Evolutionary conservation across 2,329 filamentous ascomycete species (phyloP), one percentile per base, ranked within the genome.

Genomic region (Beauveria varroae): DNA sequence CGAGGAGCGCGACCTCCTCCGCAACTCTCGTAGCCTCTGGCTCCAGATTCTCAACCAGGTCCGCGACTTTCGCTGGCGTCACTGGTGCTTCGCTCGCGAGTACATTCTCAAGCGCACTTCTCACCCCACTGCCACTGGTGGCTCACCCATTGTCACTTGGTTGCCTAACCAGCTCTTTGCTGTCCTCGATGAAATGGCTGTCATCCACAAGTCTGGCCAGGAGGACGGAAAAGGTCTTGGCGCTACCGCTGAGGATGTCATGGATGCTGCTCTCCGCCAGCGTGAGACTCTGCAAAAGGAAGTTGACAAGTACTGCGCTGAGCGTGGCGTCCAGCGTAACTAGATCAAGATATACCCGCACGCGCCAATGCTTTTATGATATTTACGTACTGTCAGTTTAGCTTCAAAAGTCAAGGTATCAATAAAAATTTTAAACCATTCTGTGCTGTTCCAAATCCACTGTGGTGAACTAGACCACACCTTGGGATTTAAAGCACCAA

Each of bases 81-180:
- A 93, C 74, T 93, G 90, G 90, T 90, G 88, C 72, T 93, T 93
- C 70, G 90, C 89, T 2, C 81, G 89, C 63, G 89, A 93, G 78
- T 93, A 93, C 71, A 93, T 93, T 67, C 81, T 93, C 64, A 91
- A 91, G 79, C 84, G 85, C 69, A 92, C 87, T 0, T 78, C 77
- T 20, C 89, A 93, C 70, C 89, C 90, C 0, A 91, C 87, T 2
- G 90, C 90, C 0, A 93, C 90, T 0, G 90, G 90, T 2, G 90
- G 90, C 20, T 90, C 86, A 66, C 90, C 90, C 3, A 93, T 93
- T 64, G 88, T 93, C 18, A 93, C 89, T 2, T 93, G 90, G 90
- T 75, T 93, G 64, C 90, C 90, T 3, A 93, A 93, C 73, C 90
- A 93, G 77, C 79, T 93, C 53, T 81, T 85, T 65, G 89, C 90